Conservation (phyloP, 768 basidiomycete species). For the Boletus rubescentipes region DNA sequence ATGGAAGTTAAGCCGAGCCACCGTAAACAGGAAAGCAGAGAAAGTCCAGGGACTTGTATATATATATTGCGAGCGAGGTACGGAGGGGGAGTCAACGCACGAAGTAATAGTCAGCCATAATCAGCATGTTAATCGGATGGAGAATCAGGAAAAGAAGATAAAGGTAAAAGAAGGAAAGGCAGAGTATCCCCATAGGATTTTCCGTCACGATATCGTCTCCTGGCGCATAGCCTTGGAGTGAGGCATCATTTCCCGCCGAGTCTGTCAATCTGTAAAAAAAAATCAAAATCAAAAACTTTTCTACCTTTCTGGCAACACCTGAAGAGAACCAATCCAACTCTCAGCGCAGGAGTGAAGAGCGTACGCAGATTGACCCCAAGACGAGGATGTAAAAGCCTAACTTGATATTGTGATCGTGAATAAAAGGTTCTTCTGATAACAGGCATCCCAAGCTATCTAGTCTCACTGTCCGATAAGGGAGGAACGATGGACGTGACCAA, state of each 20-base stretch:
- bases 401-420: background rate
- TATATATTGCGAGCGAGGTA: background rate
- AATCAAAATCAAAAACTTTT: no score
- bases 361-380: background rate
- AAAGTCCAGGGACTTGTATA: background rate
- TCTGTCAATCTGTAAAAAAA: background rate
- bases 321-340: background rate
- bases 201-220: background rate
- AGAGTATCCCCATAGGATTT: conserved; percentile 2
- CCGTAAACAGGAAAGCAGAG: background rate
- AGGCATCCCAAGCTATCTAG: background rate
- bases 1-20: background rate
- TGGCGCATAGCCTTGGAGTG: background rate
- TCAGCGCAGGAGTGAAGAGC: background rate
- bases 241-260: background rate
- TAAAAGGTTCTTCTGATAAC: conserved; percentile 1
- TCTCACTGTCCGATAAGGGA: background rate
- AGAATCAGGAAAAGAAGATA: conserved; percentile 13
- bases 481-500: background rate
- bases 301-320: background rate
- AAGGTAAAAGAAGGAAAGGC: background rate
- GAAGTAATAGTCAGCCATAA: background rate
- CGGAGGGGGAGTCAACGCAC: background rate
- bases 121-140: conserved; percentile 2
- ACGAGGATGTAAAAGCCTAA: background rate